phyloP scores from a whole-genome alignment of 495 filamentous ascomycete species.

The Hyaloscypha hepaticicola region DNA sequence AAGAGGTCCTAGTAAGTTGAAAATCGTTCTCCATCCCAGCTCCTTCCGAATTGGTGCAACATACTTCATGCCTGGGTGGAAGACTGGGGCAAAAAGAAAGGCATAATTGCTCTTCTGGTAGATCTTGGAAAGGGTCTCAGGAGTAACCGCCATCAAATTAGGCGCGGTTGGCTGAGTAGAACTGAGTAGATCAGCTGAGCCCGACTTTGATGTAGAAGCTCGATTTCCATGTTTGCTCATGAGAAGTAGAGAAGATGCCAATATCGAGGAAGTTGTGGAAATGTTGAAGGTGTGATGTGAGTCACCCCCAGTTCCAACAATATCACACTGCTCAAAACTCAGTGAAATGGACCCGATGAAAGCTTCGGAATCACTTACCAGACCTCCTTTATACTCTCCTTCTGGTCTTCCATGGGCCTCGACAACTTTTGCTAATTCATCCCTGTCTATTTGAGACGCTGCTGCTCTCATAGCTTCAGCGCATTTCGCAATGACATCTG shows the following conservation, averaged over 20 bases:
- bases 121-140: constrained; percentile 62
- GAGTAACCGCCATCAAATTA: constrained; percentile 67
- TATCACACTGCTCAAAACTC: constrained; percentile 65
- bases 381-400: constrained; percentile 67
- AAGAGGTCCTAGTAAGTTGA: constrained; percentile 92
- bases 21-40: constrained; percentile 90
- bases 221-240: constrained; percentile 95
- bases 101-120: constrained; percentile 83
- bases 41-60: constrained; percentile 79
- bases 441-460: constrained; percentile 62
- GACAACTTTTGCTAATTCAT: constrained; percentile 58
- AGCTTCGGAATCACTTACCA: constrained; percentile 47
- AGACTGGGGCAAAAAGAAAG: constrained; percentile 95
- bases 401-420: constrained; percentile 54
- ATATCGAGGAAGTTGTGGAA: constrained; percentile 88
- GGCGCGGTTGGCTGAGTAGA: constrained; percentile 67
- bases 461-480: constrained; percentile 68
- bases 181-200: constrained; percentile 87
- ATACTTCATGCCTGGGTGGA: constrained; percentile 90
- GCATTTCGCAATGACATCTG: constrained; percentile 78
- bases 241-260: constrained; percentile 78
- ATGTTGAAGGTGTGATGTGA: constrained; percentile 98
- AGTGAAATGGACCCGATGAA: constrained; percentile 9
- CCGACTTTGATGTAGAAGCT: constrained; percentile 93
- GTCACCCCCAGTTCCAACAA: constrained; percentile 97